Evolutionary conservation across 148 eudicot genomes (phyloP), one percentile per base, ranked within the genome.

Genomic region (Suaeda aralocaspica): DNA sequence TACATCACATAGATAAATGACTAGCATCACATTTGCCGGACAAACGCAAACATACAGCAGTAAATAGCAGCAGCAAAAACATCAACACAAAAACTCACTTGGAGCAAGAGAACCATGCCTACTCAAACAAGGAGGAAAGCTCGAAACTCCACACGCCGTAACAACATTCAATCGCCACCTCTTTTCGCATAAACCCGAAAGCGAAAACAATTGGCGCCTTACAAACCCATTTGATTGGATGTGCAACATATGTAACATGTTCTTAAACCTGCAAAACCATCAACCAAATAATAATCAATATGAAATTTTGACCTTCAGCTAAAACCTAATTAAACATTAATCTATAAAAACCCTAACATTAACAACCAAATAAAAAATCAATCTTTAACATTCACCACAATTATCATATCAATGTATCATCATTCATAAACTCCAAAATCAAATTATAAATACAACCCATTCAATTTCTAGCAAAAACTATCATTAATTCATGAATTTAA

Each of bases 181-280:
- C 70, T 71, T 80, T 60, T 33, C 72, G 53, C 41, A 55, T 65
- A 78, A 82, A 31, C 66, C 33, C 9, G 84, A 73, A 67, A 75
- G 46, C 6, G 79, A 81, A 70, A 76, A 64, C 66, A 76, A 16
- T 59, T 72, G 84, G 59, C 72, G 82, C 77, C 82, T 85, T 46
- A 72, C 31, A 64, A 77, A 62, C 68, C 64, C 71, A 76, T 58
- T 77, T 34, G 82, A 74, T 41, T 73, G 80, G 64, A 73, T 74
- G 33, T 80, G 78, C 88, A 88, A 84, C 69, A 55, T 69, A 28
- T 24, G n/a, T n/a, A n/a, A n/a, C n/a, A n/a, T n/a, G 68, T 75
- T 25, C 63, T 36, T 57, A 74, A 72, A 63, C 75, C 88, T 76
- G 77, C 71, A 74, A 41, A 56, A 72, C 13, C 50, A 72, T 19